Base-by-base conservation (phyloP, 768 basidiomycete species). In the Boletus bicolor region DNA sequence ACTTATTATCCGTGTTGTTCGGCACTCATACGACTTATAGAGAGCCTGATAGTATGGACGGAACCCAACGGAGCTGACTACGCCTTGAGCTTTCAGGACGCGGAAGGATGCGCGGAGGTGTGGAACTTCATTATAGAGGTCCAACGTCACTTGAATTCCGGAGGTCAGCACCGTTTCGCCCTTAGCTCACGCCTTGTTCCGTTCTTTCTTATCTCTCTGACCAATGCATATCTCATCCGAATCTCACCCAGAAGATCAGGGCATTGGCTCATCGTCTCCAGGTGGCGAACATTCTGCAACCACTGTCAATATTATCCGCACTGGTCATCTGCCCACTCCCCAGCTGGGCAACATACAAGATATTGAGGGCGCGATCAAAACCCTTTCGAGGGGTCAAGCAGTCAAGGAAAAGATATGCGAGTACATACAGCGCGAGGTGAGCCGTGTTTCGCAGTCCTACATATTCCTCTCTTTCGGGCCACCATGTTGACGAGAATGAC, bases 41-140 rank as follows among this genome's bases (percentile, higher is more conserved):
- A 98, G 67, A 99, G 97, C 12, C 81, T 99, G 46, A 98, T 99
- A 63, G 96, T 98, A 19, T 99, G 97, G 97, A 98, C 96, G 4
- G 96, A 98, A 69, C 90, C 92, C 1, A 88, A 91, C 59, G 91
- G 92, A 30, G 85, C 89, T 37, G 97, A 99, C 72, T 95, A 97
- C 68, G 96, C 96, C 2, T 78, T 99, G 51, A 96, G 93, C 64
- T 99, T 99, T 64, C 96, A 98, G 68, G 96, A 98, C 64, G 83
- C 91, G 1, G 91, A 93, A 58, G 97, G 95, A 32, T 99, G 96
- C 63, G 80, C 86, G 34, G 94, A 98, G 76, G 91, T 98, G 47
- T 99, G 97, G 96, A 90, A 89, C 64, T 99, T 98, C 71, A 96
- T 99, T 63, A 75, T 82, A 58, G 92, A 96, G 66, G 92, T 98